Percentiles rank a stretch among this genome's conserved stretches.
Conservation (phyloP, 2,329 filamentous ascomycete genomes). For the Fusarium mexicanum region DNA sequence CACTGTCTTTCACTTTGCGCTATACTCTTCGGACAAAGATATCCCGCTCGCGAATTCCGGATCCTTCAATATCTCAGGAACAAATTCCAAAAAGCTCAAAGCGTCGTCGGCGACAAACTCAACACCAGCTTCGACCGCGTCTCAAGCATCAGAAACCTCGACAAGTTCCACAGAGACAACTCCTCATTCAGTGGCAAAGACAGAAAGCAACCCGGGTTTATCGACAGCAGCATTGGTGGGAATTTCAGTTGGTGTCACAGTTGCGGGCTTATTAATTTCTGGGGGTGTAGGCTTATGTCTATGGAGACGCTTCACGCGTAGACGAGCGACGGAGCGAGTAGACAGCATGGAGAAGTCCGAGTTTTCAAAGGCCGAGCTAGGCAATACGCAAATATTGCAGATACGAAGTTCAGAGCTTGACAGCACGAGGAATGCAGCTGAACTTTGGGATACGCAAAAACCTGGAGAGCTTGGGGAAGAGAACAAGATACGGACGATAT, state of each 20-base stretch:
- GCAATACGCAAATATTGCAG: background rate
- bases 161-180: background rate
- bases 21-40: background rate
- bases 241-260: conserved; percentile 3
- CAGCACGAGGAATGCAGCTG: background rate
- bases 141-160: background rate
- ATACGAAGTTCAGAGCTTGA: background rate
- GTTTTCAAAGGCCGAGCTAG: background rate
- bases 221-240: background rate
- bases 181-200: fast-evolving
- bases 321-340: background rate
- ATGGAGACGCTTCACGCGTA: background rate
- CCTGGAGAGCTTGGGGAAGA: background rate
- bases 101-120: background rate
- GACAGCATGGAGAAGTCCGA: background rate
- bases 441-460: conserved; percentile 11
- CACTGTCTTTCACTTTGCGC: background rate
- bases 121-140: background rate
- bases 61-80: background rate
- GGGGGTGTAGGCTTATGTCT: background rate
- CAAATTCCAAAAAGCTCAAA: background rate
- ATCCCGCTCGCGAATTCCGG: background rate
- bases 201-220: fast-evolving
- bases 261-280: background rate
- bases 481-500: background rate